These are phyloP conservation scores for Fraxinus excelsior DNA, from an alignment of 257 asterid genomes.

Conservation along the genomic window DNA sequence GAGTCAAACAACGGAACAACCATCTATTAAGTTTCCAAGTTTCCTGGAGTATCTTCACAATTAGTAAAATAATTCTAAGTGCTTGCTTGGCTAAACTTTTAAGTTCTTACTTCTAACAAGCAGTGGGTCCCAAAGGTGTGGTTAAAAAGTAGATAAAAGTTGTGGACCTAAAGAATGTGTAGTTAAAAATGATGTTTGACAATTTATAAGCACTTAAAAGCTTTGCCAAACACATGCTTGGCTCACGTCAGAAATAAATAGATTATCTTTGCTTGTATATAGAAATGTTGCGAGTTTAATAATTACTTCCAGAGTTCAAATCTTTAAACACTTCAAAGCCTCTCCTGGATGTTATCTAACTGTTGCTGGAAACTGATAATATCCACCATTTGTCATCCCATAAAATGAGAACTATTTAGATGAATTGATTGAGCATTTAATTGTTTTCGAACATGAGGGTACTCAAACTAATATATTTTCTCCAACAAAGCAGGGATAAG, in stretches of 20 bases:
- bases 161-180: too few relatives aligned
- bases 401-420: slow-evolving; percentile 9
- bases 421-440: neutral
- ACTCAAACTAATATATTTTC: neutral
- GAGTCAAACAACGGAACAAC: neutral
- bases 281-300: neutral
- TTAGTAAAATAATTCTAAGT: neutral
- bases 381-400: slow-evolving; percentile 10
- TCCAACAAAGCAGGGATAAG: neutral
- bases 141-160: too few relatives aligned
- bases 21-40: neutral
- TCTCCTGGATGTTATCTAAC: slow-evolving; percentile 7
- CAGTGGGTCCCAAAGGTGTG: too few relatives aligned
- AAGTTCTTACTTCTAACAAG: too few relatives aligned
- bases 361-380: neutral
- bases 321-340: slow-evolving; percentile 3
- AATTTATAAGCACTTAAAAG: too few relatives aligned
- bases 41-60: neutral
- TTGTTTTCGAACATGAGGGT: neutral
- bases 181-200: too few relatives aligned
- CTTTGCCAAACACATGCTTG: too few relatives aligned
- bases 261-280: neutral
- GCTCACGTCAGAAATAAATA: neutral
- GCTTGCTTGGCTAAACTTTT: neutral
- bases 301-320: neutral